Base-by-base conservation (phyloP, 2,329 filamentous ascomycete genomes). In the Cordyceps farinosa region DNA sequence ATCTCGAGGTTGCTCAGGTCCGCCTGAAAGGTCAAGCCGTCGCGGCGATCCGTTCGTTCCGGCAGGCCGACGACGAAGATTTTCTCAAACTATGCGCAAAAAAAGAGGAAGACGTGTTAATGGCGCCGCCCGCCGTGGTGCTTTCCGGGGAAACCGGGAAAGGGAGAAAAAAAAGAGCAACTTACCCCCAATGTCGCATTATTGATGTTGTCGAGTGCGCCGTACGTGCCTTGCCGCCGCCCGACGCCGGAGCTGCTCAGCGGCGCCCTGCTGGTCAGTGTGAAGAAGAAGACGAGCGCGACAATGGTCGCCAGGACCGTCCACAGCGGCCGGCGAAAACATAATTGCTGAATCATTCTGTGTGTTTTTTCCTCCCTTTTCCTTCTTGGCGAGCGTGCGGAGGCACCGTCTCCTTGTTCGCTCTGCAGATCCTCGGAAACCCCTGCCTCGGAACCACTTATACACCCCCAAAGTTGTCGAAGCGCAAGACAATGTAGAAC, bases 41-140 rank as follows among this genome's bases (percentile, higher is more conserved):
- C 81, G 50, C 80, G 77, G 10, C 82, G 78, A 66, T 86, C 83
- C 29, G 77, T 80, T 4, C 83, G 73, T 27, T 75, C 75, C 1
- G 81, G 79, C 6, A 85, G 75, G 53, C 80, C 83, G 52, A 86
- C 76, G 30, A 82, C 80, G 65, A 84, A 77, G 17, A 85, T 80
- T 59, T 81, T 76, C 40, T 81, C 73, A 65, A 85, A 85, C 82
- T 84, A 44, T 11, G 53, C 40, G 15, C 22, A 54, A 9, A 30
- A n/a, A n/a, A n/a, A n/a, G n/a, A n/a, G n/a, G 30, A 38, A 13
- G 0, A n/a, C n/a, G 15, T 44, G 15, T 30, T 27, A 55, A 10
- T 42, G 29, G 29, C 29, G 5, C 4, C 3, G 47, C 29, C n/a
- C n/a, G n/a, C n/a, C n/a, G n/a, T n/a, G n/a, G 22, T 13, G 29